These are phyloP conservation scores for Aspergillus puulaauensis DNA, from an alignment of 2,329 filamentous ascomycete species.

Conservation along the genomic window DNA sequence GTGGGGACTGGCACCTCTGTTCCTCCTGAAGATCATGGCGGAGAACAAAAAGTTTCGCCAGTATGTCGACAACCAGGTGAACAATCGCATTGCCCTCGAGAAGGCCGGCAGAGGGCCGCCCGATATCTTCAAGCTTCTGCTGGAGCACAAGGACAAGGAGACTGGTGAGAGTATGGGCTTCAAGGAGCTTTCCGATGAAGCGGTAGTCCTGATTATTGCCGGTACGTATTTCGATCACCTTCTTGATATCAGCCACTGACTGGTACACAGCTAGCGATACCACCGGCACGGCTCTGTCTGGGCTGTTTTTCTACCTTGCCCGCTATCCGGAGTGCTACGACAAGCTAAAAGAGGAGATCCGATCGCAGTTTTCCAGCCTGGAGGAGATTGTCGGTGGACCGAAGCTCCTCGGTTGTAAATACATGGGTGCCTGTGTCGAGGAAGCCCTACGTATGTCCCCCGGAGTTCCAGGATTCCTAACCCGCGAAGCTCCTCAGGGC, in stretches of 20 bases:
- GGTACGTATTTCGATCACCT: too few relatives aligned
- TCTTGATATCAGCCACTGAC: too few relatives aligned
- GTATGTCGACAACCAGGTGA: not conserved
- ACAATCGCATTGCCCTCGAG: not conserved
- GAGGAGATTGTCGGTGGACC: slow-evolving; percentile 38
- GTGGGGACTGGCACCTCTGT: not conserved
- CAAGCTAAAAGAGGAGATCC: slow-evolving; percentile 33
- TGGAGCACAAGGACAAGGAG: slow-evolving; percentile 20
- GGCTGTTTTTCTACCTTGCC: slow-evolving; percentile 42
- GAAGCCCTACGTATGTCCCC: slow-evolving; percentile 37
- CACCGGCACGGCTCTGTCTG: slow-evolving; percentile 38
- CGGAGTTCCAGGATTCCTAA: not conserved
- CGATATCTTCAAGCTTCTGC: not conserved
- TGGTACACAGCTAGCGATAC: slow-evolving; percentile 37
- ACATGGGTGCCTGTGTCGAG: slow-evolving; percentile 46
- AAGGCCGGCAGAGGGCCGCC: not conserved
- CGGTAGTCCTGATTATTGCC: slow-evolving; percentile 48
- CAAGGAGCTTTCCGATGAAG: not conserved
- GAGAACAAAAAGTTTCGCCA: not conserved
- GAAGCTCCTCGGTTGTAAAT: slow-evolving; percentile 34
- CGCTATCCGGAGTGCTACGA: slow-evolving; percentile 30
- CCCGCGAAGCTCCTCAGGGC: slow-evolving; percentile 21
- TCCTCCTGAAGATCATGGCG: not conserved
- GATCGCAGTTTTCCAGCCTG: slow-evolving; percentile 31
- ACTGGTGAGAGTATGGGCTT: slow-evolving; percentile 28